phyloP scores from a whole-genome alignment of 176 grass and related monocot genomes.

The Panicum miliaceum region DNA sequence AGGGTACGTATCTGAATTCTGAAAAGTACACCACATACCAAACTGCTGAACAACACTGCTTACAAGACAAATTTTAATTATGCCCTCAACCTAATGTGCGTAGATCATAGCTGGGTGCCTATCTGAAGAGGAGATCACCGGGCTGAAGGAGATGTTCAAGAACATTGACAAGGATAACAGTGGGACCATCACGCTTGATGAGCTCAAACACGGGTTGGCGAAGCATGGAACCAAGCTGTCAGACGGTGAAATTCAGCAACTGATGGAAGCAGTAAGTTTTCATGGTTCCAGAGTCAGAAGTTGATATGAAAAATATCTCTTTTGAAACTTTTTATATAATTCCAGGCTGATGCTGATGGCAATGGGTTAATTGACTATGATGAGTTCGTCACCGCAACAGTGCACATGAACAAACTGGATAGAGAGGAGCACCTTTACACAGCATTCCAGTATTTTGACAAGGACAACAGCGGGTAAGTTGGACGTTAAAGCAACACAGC shows the following conservation, averaged over 20 bases:
- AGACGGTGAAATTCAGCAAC: conserved; percentile 68
- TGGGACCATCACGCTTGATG: conserved; percentile 81
- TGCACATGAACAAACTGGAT: conserved; percentile 83
- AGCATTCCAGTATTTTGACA: conserved; percentile 81
- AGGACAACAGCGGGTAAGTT: conserved; percentile 75
- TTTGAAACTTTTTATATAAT: background rate
- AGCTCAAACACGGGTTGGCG: conserved; percentile 66
- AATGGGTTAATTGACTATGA: conserved; percentile 82
- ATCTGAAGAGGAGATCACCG: conserved; percentile 87
- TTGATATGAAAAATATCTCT: background rate
- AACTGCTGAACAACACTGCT: background rate
- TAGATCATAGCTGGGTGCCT: conserved; percentile 88
- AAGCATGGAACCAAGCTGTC: conserved; percentile 80
- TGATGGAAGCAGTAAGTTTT: conserved; percentile 89
- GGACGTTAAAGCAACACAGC: background rate
- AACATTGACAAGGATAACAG: conserved; percentile 85
- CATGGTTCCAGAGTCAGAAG: background rate
- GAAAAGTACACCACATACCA: background rate
- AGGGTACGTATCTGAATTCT: conserved; percentile 43
- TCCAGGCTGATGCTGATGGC: conserved; percentile 77
- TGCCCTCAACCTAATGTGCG: background rate
- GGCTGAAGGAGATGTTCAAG: conserved; percentile 94
- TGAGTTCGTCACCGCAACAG: conserved; percentile 74
- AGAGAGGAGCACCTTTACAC: conserved; percentile 82
- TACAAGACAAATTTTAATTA: background rate